Base-by-base conservation (phyloP, 441 rosid genomes). In the Isatis lusitanica region DNA sequence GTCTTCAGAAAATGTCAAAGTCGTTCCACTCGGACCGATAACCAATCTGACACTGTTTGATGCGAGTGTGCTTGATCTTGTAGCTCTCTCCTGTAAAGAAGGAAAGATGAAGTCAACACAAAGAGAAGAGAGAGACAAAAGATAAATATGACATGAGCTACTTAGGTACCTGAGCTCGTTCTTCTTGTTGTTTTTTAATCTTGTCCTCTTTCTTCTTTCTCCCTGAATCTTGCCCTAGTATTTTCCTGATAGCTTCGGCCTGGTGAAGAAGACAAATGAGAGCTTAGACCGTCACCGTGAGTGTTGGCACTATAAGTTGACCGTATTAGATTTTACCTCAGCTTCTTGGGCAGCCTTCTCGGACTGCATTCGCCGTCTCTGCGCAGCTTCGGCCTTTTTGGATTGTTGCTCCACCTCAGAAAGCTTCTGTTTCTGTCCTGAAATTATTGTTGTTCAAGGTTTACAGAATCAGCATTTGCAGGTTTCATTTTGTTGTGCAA, bases 241-340 rank as follows among this genome's bases (percentile, higher is more conserved):
- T 87, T 81, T 85, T 89, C 74, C 90, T 82, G 56, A 87, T 87
- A 66, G 94, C 94, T 81, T 87, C 91, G 66, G 91, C 91, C 94
- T 87, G 80, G 63, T 70, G 71, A 78, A 69, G 17, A 56, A 55
- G 56, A 73, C 40, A 36, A 73, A 74, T 67, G 60, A 62, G 47
- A 35, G 3, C 16, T 40, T 44, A 56, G 40, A 64, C 30, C 21
- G 18, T 43, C 21, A 61, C 15, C 26, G 28, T 6, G 60, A 24
- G 74, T 40, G 30, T 21, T 72, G 60, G 36, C 39, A 71, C 35
- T 21, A 40, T 16, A 44, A 30, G 15, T 16, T 9, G 66, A 68
- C 24, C 16, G 18, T 17, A 26, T 9, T 21, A 5, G n/a, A 28
- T 39, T 80, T 70, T 48, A 89, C 94, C 90, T 85, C 88, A n/a